Conservation (phyloP, 495 filamentous ascomycete genomes). For the Daldinia bambusicola region DNA sequence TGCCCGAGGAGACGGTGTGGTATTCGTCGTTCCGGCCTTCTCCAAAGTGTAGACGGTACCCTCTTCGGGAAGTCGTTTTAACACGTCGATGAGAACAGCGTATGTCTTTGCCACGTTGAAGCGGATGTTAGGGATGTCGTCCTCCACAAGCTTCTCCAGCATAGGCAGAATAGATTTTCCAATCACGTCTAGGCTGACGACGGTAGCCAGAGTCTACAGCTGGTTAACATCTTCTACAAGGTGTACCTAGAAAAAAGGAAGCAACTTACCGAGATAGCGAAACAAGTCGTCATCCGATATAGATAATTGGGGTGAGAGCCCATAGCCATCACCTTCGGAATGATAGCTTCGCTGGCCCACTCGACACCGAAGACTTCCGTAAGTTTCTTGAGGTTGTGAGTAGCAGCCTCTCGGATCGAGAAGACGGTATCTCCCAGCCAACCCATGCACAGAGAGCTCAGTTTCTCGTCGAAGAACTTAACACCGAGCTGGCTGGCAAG, state of each 20-base stretch:
- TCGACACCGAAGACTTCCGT: conserved; percentile 98
- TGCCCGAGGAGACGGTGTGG: conserved; percentile 72
- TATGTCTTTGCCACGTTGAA: conserved; percentile 99
- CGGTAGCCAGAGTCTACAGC: conserved; percentile 86
- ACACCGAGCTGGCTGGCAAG: conserved; percentile 96
- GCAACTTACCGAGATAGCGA: conserved; percentile 88
- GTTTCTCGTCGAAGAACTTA: conserved; percentile 97
- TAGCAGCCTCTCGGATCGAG: conserved; percentile 96
- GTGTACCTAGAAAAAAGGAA: not conserved
- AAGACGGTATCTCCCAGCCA: conserved; percentile 99
- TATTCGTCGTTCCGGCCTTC: conserved; percentile 71
- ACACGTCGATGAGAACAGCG: conserved; percentile 82
- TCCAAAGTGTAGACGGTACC: conserved; percentile 86
- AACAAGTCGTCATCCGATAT: conserved; percentile 99
- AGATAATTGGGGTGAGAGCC: conserved; percentile 97
- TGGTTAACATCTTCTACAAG: conserved; percentile 48
- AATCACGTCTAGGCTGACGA: conserved; percentile 90
- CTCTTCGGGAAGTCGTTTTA: conserved; percentile 87
- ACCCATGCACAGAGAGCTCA: conserved; percentile 94
- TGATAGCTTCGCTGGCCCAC: conserved; percentile 97
- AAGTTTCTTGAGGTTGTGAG: conserved; percentile 95
- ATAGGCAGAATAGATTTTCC: conserved; percentile 94
- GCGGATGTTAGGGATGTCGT: conserved; percentile 98
- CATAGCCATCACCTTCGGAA: conserved; percentile 98
- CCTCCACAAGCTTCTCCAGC: conserved; percentile 88